phyloP scores from a whole-genome alignment of 352 stramenopile genomes.

The Pythium oligandrum region DNA sequence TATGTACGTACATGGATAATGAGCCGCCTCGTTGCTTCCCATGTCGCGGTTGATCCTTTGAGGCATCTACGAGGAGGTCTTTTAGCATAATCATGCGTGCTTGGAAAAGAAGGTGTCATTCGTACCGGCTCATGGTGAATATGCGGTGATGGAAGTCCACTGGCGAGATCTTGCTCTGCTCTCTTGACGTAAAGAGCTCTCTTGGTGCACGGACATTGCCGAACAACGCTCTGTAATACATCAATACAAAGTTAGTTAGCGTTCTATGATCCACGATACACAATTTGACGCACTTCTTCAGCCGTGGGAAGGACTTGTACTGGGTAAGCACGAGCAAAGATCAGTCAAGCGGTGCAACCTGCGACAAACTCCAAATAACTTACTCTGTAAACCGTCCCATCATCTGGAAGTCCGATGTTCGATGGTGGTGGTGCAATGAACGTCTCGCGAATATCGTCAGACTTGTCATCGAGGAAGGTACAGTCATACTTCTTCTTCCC shows the following conservation, averaged over 20 bases:
- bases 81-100: neutral
- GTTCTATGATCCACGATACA: too few relatives aligned
- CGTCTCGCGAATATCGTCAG: constrained; percentile 75
- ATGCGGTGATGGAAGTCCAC: constrained; percentile 74
- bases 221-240: constrained; percentile 41
- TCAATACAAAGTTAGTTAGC: too few relatives aligned
- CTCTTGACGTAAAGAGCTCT: constrained; percentile 58
- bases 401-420: constrained; percentile 72
- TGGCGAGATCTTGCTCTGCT: constrained; percentile 69
- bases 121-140: constrained; percentile 58
- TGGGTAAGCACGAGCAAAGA: constrained; percentile 16
- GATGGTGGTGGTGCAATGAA: constrained; percentile 78
- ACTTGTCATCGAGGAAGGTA: constrained; percentile 72
- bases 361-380: constrained; percentile 1
- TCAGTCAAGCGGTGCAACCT: neutral
- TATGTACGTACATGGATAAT: constrained; percentile 49
- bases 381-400: constrained; percentile 73
- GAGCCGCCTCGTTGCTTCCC: constrained; percentile 58
- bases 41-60: constrained; percentile 47
- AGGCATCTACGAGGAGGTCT: constrained; percentile 30
- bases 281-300: constrained; percentile 58
- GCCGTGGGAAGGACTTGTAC: constrained; percentile 74
- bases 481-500: constrained; percentile 84
- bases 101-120: neutral
- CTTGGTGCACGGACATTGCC: constrained; percentile 72